Conservation (phyloP, 1,139 yeast genomes). For the Hyphopichia khmerensis region DNA sequence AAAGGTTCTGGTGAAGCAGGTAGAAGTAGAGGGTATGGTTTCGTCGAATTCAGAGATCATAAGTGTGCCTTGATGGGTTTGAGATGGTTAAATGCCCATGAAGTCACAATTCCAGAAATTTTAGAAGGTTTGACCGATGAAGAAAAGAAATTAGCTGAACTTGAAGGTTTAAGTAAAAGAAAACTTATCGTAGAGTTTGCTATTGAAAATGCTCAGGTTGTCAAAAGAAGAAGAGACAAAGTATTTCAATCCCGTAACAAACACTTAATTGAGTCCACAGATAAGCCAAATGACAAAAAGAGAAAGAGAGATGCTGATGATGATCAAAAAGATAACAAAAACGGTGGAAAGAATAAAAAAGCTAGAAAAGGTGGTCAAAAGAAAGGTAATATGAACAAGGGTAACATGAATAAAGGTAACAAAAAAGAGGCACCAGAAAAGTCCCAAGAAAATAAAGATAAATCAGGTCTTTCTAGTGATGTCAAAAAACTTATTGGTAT, state of each 20-base stretch:
- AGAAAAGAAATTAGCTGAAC: constrained; percentile 53
- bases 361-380: constrained; percentile 25
- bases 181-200: constrained; percentile 93
- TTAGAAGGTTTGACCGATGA: constrained; percentile 72
- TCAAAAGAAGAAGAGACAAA: constrained; percentile 82
- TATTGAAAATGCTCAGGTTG: constrained; percentile 88
- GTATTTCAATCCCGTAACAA: constrained; percentile 46
- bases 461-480: constrained; percentile 51
- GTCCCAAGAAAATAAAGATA: constrained; percentile 16
- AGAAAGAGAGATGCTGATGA: constrained; percentile 22
- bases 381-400: constrained; percentile 51
- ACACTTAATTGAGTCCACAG: constrained; percentile 13
- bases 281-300: constrained; percentile 14
- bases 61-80: constrained; percentile 93
- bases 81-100: constrained; percentile 96
- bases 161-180: constrained; percentile 61
- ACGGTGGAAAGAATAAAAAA: constrained; percentile 10
- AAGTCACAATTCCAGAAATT: constrained; percentile 69
- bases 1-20: constrained; percentile 87
- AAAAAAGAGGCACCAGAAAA: constrained; percentile 15
- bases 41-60: constrained; percentile 90
- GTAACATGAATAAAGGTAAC: constrained; percentile 47
- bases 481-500: constrained; percentile 63
- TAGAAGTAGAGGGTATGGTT: constrained; percentile 95
- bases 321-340: constrained; percentile 4